phyloP scores from a whole-genome alignment of 2,329 filamentous ascomycete genomes.

The Passalora sequoiae region DNA sequence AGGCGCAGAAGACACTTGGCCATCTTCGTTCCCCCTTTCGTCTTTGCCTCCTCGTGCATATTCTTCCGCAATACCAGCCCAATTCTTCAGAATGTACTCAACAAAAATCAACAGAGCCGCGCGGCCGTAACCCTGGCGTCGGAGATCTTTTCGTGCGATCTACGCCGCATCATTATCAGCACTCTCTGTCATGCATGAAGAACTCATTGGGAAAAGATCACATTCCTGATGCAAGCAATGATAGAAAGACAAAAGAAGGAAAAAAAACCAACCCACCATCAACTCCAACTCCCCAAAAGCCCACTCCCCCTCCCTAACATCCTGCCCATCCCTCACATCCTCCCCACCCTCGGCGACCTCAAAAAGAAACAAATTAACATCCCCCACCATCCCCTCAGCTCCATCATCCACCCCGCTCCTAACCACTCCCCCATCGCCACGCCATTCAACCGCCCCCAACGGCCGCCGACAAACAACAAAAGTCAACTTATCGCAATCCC shows the following conservation, averaged over 20 bases:
- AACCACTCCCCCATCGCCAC: constrained; percentile 17
- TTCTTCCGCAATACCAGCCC: constrained; percentile 43
- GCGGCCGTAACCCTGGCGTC: constrained; percentile 60
- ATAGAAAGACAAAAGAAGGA: too few species aligned
- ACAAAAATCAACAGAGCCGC: constrained; percentile 64
- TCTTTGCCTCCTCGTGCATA: constrained; percentile 15
- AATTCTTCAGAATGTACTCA: constrained; percentile 57
- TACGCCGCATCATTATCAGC: background rate
- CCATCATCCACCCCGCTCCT: constrained; percentile 49
- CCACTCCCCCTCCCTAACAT: constrained; percentile 29
- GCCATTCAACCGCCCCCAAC: too few species aligned
- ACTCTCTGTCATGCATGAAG: background rate
- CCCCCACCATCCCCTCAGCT: constrained; percentile 45
- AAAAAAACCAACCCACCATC: constrained; percentile 49
- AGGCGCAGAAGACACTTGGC: background rate
- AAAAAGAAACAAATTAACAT: constrained; percentile 66
- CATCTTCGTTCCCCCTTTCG: too few species aligned
- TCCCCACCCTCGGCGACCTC: constrained; percentile 48
- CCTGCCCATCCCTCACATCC: constrained; percentile 39
- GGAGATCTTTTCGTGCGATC: constrained; percentile 57
- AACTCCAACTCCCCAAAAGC: constrained; percentile 78
- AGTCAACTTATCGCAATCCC: constrained; percentile 78
- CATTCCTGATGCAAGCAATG: too few species aligned
- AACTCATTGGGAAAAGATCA: too few species aligned
- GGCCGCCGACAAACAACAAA: constrained; percentile 71